phyloP scores from a whole-genome alignment of 768 basidiomycete species.

The Erythrobasidium yunnanense region DNA sequence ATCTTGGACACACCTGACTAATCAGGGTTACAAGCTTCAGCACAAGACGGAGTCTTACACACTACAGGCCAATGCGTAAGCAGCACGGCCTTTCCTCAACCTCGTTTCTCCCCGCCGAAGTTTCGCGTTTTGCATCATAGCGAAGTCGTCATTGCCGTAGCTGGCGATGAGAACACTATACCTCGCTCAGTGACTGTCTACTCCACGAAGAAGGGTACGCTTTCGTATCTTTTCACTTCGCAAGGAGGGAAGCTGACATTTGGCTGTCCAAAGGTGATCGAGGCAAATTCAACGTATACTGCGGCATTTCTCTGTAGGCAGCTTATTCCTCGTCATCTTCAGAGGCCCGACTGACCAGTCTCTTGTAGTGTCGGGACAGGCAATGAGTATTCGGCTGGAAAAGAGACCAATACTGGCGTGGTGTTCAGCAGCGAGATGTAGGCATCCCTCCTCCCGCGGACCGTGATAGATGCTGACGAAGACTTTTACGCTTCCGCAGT shows the following conservation, averaged over 20 bases:
- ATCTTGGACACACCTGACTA: conserved; percentile 11
- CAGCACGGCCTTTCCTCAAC: neutral
- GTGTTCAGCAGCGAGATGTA: neutral
- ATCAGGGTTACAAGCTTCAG: neutral
- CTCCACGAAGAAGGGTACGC: conserved; percentile 16
- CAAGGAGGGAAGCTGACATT: no score
- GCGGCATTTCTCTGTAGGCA: conserved; percentile 12
- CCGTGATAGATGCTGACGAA: neutral
- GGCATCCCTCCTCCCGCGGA: neutral
- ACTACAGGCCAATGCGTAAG: conserved; percentile 7
- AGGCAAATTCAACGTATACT: conserved; percentile 15
- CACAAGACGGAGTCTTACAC: conserved; percentile 18
- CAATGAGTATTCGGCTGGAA: neutral
- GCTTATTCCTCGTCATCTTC: neutral
- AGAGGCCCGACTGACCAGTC: neutral
- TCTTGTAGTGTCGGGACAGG: conserved; percentile 1
- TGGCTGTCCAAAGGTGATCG: no score
- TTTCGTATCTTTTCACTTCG: no score
- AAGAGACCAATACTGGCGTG: neutral
- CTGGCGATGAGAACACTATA: neutral
- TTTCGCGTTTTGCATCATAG: neutral
- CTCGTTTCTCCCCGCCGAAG: neutral
- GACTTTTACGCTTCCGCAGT: neutral
- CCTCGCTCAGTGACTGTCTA: conserved; percentile 6
- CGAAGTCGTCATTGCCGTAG: neutral